Evolutionary conservation across 1,139 yeast species (phyloP).

Genomic region (Geotrichum carabidarum): DNA sequence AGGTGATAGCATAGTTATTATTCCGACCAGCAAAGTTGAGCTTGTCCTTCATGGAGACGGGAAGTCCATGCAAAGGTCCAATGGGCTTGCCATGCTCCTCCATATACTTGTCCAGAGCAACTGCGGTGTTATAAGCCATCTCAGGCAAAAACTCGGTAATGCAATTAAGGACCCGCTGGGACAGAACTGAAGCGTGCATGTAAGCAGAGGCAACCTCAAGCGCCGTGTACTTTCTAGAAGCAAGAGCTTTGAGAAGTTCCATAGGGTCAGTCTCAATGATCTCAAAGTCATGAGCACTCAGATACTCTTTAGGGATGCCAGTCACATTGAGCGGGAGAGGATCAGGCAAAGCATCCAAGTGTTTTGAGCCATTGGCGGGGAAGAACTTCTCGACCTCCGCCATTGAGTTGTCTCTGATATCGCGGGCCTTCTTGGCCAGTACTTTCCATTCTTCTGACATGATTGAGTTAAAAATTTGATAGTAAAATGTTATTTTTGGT

Average conservation of each 20-base stretch:
- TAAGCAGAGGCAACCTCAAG: constrained; percentile 47
- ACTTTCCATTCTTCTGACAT: constrained; percentile 1
- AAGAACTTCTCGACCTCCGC: constrained; percentile 28
- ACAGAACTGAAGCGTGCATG: constrained; percentile 53
- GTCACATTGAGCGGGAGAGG: constrained; percentile 31
- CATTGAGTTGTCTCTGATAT: constrained; percentile 30
- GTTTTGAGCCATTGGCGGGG: constrained; percentile 27
- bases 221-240: constrained; percentile 43
- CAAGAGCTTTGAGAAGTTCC: constrained; percentile 41
- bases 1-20: constrained; percentile 42
- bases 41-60: constrained; percentile 42
- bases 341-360: constrained; percentile 27
- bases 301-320: constrained; percentile 26
- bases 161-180: constrained; percentile 50
- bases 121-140: constrained; percentile 40
- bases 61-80: constrained; percentile 56
- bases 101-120: constrained; percentile 42
- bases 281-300: constrained; percentile 29
- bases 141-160: constrained; percentile 34
- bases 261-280: constrained; percentile 32
- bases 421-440: constrained; percentile 9
- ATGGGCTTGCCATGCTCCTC: constrained; percentile 37
- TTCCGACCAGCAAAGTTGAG: constrained; percentile 43
- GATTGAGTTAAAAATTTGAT: not conserved
- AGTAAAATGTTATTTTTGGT: not conserved